Percentiles rank a stretch among this genome's conserved stretches.
Conservation (phyloP, 2,329 filamentous ascomycete species). For the Fusarium abutilonis region DNA sequence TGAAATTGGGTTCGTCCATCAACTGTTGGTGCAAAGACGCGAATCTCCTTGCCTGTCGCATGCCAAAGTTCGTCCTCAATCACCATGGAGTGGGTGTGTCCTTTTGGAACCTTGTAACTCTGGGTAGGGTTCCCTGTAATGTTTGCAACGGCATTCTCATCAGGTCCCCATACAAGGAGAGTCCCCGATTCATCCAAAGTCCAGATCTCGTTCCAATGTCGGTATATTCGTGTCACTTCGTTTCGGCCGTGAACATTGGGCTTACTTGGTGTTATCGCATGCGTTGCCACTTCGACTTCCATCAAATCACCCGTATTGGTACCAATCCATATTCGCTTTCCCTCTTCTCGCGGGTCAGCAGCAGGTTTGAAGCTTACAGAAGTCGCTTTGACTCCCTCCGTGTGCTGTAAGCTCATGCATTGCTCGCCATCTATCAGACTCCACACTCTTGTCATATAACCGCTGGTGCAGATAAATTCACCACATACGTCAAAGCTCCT, state of each 20-base stretch:
- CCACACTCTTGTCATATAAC: slow-evolving; percentile 89
- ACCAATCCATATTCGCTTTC: slow-evolving; percentile 85
- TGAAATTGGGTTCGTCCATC: slow-evolving; percentile 78
- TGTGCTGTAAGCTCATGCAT: slow-evolving; percentile 82
- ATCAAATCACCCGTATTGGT: slow-evolving; percentile 88
- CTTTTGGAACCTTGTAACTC: slow-evolving; percentile 80
- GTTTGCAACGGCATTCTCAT: slow-evolving; percentile 75
- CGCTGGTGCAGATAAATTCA: slow-evolving; percentile 85
- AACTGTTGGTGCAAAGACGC: slow-evolving; percentile 79
- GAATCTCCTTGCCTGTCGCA: slow-evolving; percentile 85
- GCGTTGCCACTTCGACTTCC: slow-evolving; percentile 83
- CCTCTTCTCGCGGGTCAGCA: slow-evolving; percentile 80
- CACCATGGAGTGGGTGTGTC: slow-evolving; percentile 88
- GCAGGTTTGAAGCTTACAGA: slow-evolving; percentile 88
- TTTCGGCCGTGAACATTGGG: slow-evolving; percentile 77
- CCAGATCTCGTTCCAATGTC: slow-evolving; percentile 91
- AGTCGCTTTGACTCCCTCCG: slow-evolving; percentile 84
- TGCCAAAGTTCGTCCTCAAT: slow-evolving; percentile 89
- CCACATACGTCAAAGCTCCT: slow-evolving; percentile 89
- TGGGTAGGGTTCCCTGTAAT: slow-evolving; percentile 76
- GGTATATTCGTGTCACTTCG: slow-evolving; percentile 85
- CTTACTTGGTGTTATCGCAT: slow-evolving; percentile 75
- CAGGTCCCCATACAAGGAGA: slow-evolving; percentile 86
- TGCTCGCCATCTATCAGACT: slow-evolving; percentile 83
- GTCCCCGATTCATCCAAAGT: slow-evolving; percentile 90